Conservation (phyloP, 2,329 filamentous ascomycete genomes). For the Dactylellina drechsleri region DNA sequence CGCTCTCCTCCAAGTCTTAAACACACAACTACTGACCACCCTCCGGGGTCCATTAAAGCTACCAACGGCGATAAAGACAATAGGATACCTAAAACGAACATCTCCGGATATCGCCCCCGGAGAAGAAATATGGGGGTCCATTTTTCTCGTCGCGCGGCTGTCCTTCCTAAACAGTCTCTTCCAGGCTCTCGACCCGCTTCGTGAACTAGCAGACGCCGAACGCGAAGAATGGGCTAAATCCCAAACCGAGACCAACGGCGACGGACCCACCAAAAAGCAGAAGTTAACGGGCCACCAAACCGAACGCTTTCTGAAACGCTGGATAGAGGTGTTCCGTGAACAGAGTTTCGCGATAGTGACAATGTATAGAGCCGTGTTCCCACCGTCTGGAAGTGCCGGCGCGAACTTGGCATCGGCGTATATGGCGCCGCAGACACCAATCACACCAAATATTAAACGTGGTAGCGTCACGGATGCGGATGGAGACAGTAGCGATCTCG, state of each 20-base stretch:
- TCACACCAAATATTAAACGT: constrained; percentile 29
- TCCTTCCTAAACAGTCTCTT: constrained; percentile 82
- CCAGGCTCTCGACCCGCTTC: constrained; percentile 82
- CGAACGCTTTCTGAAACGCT: constrained; percentile 91
- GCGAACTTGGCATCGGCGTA: constrained; percentile 36
- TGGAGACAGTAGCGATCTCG: constrained; percentile 31
- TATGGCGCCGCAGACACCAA: constrained; percentile 33
- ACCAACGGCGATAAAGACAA: constrained; percentile 86
- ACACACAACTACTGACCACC: constrained; percentile 80
- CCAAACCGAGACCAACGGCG: constrained; percentile 63
- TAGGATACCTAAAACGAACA: constrained; percentile 88
- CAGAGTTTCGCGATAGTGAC: constrained; percentile 96
- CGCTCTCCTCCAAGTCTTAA: constrained; percentile 86
- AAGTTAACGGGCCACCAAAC: constrained; percentile 78
- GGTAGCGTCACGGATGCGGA: constrained; percentile 1
- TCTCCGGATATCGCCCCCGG: constrained; percentile 71
- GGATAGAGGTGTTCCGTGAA: constrained; percentile 96
- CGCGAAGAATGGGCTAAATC: constrained; percentile 57
- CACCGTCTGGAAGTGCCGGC: constrained; percentile 59
- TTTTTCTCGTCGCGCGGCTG: constrained; percentile 88
- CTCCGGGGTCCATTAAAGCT: constrained; percentile 85
- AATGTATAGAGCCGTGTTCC: constrained; percentile 91
- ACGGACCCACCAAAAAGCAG: not conserved
- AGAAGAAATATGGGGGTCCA: constrained; percentile 63
- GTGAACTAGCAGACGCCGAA: constrained; percentile 86